Percentiles rank a stretch among this genome's conserved stretches.
phyloP scores from a whole-genome alignment of 768 basidiomycete species.

The Termitomyces sp. region DNA sequence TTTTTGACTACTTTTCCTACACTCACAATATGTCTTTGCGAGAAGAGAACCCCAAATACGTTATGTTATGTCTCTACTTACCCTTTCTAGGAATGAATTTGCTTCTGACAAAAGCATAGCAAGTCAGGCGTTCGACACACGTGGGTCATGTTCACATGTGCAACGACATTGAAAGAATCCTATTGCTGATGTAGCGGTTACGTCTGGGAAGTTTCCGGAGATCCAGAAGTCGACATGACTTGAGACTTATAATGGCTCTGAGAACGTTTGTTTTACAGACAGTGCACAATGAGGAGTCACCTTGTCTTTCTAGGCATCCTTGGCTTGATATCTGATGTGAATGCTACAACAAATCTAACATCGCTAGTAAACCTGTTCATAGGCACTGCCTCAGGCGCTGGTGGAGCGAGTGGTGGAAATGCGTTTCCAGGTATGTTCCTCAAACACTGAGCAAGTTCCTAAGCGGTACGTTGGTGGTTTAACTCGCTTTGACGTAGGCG shows the following conservation, averaged over 20 bases:
- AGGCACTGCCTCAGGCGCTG: constrained; percentile 40
- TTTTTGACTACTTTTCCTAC: background rate
- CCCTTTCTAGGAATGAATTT: background rate
- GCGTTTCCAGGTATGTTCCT: constrained; percentile 37
- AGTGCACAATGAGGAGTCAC: background rate
- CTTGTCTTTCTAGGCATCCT: background rate
- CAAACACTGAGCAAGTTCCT: background rate
- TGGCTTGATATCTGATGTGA: background rate
- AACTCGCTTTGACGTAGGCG: constrained; percentile 18
- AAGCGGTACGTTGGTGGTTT: background rate
- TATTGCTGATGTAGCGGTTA: background rate
- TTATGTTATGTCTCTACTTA: background rate
- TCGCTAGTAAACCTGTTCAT: constrained; percentile 48
- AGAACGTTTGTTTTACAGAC: background rate
- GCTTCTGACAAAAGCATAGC: background rate
- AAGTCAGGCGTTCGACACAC: background rate
- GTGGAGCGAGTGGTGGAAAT: constrained; percentile 42
- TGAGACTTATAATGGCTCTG: background rate
- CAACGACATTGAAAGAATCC: background rate
- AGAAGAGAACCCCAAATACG: background rate
- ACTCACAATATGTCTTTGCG: background rate
- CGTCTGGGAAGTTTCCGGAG: background rate
- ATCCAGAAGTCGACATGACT: background rate
- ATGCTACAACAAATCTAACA: constrained; percentile 27
- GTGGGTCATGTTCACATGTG: constrained; percentile 4